Base-by-base conservation (phyloP, 306 rosid species). In the Pyrus pyrifolia region DNA sequence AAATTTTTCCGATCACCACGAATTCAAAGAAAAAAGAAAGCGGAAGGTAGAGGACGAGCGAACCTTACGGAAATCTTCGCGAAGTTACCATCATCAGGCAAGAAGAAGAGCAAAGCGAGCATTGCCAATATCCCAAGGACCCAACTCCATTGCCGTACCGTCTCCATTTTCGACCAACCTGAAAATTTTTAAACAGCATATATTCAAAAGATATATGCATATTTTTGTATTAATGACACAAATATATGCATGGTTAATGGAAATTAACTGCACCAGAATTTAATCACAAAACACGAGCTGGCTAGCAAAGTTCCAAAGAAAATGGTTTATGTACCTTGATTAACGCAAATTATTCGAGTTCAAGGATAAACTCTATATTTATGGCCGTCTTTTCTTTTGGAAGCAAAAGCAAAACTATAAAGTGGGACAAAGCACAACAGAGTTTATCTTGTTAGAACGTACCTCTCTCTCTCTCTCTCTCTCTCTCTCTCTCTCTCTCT, bases 61-160 rank as follows among this genome's bases (percentile, higher is more conserved):
- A 74, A 90, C 92, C 96, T 88, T 33, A 66, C 49, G 6, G 75
- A 46, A 7, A 49, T 42, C 25, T 4, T 70, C 55, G 15, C 23
- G 58, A 17, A 60, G 55, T 49, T 49, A 42, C 38, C 63, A 33
- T 35, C 70, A 21, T 21, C 70, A 21, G 58, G 18, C 27, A 18
- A 30, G 25, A 71, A 57, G 71, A 65, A 21, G 11, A 66, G 13
- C 55, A 59, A 51, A 1, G 44, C 38, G 12, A 67, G 40, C 12
- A 66, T 29, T 35, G 70, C 69, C 23, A 74, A 49, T 64, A 45
- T 53, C 42, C 79, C 79, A 45, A 83, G 58, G 11, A 69, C 57
- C 69, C 61, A 79, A 38, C 68, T 57, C 84, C 73, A 76, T 83
- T 64, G 44, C 65, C 62, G 51, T 62, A 73, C 33, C 45, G 63